Evolutionary conservation across 2,329 filamentous ascomycete genomes (phyloP), one percentile per base, ranked within the genome.

Genomic region (Alternaria triticina): DNA sequence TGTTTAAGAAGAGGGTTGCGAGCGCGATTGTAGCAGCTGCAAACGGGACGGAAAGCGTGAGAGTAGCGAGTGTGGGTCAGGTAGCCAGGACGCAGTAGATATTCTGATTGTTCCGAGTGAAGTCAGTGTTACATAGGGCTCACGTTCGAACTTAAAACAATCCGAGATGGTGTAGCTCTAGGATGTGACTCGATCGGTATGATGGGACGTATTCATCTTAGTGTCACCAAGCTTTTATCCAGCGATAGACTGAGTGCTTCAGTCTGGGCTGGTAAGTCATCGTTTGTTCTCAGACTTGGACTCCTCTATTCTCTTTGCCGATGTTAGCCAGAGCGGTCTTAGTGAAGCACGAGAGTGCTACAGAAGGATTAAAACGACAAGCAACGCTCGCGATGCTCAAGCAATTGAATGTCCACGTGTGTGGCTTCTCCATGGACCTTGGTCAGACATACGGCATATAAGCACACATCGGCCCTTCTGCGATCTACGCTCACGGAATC

Each of bases 131-230:
- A 3, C n/a, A 11, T 6, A 17, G 5, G 36, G 5, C 36, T 40
- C 9, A 17, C 15, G 5, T 6, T 40, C n/a, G 36, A 40, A 10
- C n/a, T 40, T 10, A 0, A 17, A 17, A 2, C 36, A 11, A 6
- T 17, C 0, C 6, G 6, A 11, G 36, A 10, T 4, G 15, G 1
- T 6, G 36, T 5, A 17, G 36, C n/a, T 17, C 0, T 11, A 40
- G 36, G 8, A 11, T 40, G 4, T 40, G 36, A 11, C n/a, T 17
- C 2, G 0, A 40, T 0, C 5, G 8, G 36, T 1, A 0, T 17
- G 5, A 10, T 40, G 2, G 9, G 1, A 17, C 9, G 9, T 6
- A 0, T 1, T 1, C 8, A 17, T 6, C 5, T 17, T 6, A 40
- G 1, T 10, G 4, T 40, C 36, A 40, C 8, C 36, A 17, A 40